These are phyloP conservation scores for Cytospora schulzeri DNA, from an alignment of 2,329 filamentous ascomycete species.

Conservation along the genomic window DNA sequence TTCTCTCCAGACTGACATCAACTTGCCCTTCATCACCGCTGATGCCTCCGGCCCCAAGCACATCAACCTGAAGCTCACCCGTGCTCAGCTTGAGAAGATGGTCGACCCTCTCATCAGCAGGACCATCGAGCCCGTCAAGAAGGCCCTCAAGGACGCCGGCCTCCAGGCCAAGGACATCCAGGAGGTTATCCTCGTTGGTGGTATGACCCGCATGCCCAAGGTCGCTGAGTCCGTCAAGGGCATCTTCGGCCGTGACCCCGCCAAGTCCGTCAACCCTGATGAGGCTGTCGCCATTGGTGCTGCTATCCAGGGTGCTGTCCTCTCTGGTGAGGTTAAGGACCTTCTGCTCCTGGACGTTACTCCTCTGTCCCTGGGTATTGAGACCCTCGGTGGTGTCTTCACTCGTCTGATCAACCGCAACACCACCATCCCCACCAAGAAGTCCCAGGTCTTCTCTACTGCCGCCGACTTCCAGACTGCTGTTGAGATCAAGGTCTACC, in stretches of 20 bases:
- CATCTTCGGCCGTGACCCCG: conserved; percentile 94
- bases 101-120: conserved; percentile 85
- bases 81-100: conserved; percentile 89
- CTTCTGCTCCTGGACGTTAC: conserved; percentile 94
- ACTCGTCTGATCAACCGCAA: conserved; percentile 98
- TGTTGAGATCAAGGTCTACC: conserved; percentile 99
- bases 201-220: conserved; percentile 99
- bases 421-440: conserved; percentile 99
- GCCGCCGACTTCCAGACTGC: conserved; percentile 98
- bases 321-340: conserved; percentile 95
- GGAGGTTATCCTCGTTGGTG: conserved; percentile 96
- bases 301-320: conserved; percentile 94
- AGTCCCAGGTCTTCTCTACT: conserved; percentile 97
- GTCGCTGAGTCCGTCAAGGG: conserved; percentile 93
- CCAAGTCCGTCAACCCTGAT: conserved; percentile 98
- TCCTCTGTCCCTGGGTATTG: conserved; percentile 94
- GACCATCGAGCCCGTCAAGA: conserved; percentile 90
- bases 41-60: conserved; percentile 95
- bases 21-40: conserved; percentile 97
- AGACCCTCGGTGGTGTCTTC: conserved; percentile 97
- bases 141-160: conserved; percentile 94
- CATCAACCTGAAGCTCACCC: conserved; percentile 94
- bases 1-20: conserved; percentile 93
- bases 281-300: conserved; percentile 98
- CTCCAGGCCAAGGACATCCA: conserved; percentile 92